Evolutionary conservation across 495 filamentous ascomycete genomes (phyloP), one percentile per base, ranked within the genome.

Genomic region (Penicillium cinerascens): DNA sequence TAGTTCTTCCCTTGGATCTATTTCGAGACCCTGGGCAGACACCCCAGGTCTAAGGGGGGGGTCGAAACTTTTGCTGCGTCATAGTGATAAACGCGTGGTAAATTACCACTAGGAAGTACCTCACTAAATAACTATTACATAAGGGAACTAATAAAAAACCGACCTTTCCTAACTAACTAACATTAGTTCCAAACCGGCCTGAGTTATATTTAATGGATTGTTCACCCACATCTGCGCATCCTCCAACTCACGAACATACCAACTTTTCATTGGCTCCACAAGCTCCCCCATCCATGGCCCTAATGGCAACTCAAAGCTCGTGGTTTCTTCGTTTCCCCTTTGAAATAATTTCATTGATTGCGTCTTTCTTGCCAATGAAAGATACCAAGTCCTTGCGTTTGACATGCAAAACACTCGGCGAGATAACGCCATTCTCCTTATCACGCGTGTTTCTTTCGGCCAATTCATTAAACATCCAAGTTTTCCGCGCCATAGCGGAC

Each of bases 401-500:
- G 44, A 54, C 54, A 26, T 51, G 54, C 59, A 49, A 40, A 44
- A 6, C 36, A 42, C 53, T 65, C 20, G 15, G 42, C 42, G 38
- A 52, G 20, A 48, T 27, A 25, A 56, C 45, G 25, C 55, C 36
- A 36, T 43, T 65, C 6, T 58, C 54, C 27, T 54, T 67, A 35
- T 54, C 51, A 41, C 51, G 64, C 35, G 61, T 62, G 33, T 62
- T 59, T 43, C 51, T 61, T 26, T 67, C 59, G 26, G 53, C 62
- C 36, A 61, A 63, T 47, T 51, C 48, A n/a, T 51, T 51, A 17
- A 52, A 64, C 41, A 55, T 64, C 37, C 43, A 50, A 23, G 61
- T 70, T 21, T 67, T 61, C 25, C 55, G 55, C 37, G 49, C 62
- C 25, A 58, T 67, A 33, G 66, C 64, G n/a, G 42, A 62, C 27